Base-by-base conservation (phyloP, 768 basidiomycete genomes). In the Lentinula raphanica region DNA sequence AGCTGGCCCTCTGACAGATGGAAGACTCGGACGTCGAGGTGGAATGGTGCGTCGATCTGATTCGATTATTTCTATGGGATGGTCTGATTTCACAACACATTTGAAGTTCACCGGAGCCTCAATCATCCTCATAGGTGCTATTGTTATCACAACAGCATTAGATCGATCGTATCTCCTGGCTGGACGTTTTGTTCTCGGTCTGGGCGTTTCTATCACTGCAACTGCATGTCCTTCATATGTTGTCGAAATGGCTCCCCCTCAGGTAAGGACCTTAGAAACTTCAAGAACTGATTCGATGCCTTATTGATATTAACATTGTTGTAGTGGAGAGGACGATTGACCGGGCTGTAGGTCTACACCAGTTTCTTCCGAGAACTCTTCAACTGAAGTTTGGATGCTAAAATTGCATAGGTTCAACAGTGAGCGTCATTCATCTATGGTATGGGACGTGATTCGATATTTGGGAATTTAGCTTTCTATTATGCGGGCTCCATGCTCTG, bases 201-300 rank as follows among this genome's bases (percentile, higher is more conserved):
- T 82, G 61, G 80, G 81, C 58, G 80, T 83, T 15, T 70, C 78
- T 3, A 76, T 80, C 13, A 71, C 72, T 4, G 73, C 76, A 17
- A 76, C 74, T 8, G 76, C 76, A 1, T 74, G 75, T 2, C 69
- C 67, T 4, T 68, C 79, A 15, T 84, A 83, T 65, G 77, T 79
- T 8, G 77, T 79, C 19, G 84, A 86, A 66, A 80, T 85, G 67
- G 78, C 80, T 12, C 84, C 84, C 45, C 81, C 82, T 17, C 79
- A 81, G 62, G 75, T 74, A 61, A n/a, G n/a, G n/a, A n/a, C n/a
- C n/a, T n/a, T n/a, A n/a, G n/a, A n/a, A n/a, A n/a, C n/a, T n/a
- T n/a, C n/a, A n/a, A n/a, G n/a, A n/a, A n/a, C n/a, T n/a, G n/a
- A n/a, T n/a, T n/a, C n/a, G n/a, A n/a, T n/a, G n/a, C n/a, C n/a